phyloP scores from a whole-genome alignment of 345 rosid species.

The Citrus medica region DNA sequence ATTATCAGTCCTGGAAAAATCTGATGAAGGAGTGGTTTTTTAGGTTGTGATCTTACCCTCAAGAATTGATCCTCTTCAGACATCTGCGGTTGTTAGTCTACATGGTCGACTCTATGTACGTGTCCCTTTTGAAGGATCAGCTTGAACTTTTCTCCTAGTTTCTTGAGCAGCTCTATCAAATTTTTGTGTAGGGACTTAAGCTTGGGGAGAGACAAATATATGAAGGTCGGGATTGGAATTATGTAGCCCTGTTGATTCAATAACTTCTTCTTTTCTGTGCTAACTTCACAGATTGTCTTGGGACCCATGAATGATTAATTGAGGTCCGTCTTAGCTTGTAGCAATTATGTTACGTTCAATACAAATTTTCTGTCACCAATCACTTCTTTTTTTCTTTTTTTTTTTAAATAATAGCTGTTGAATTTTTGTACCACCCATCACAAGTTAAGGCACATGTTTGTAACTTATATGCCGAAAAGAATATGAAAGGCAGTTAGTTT shows the following conservation, averaged over 20 bases:
- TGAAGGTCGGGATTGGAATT: constrained; percentile 1
- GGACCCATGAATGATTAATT: no score
- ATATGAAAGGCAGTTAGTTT: no score
- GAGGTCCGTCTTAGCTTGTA: no score
- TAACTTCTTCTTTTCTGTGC: background rate
- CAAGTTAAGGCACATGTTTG: no score
- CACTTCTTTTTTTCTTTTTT: no score
- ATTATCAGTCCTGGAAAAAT: background rate
- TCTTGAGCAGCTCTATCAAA: background rate
- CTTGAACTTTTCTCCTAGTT: constrained; percentile 18
- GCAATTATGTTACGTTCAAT: no score
- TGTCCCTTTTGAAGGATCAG: constrained; percentile 51
- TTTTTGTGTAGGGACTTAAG: constrained; percentile 16
- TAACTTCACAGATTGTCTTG: background rate
- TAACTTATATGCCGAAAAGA: no score
- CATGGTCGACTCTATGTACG: constrained; percentile 74
- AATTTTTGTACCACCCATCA: no score
- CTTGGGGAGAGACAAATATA: constrained; percentile 11
- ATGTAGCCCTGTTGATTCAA: background rate
- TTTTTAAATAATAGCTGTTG: no score
- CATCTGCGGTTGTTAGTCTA: constrained; percentile 71
- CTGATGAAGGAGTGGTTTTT: constrained; percentile 11
- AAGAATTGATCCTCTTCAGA: constrained; percentile 73
- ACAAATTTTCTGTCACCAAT: no score
- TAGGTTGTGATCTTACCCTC: constrained; percentile 72